A percentile compares a stretch with the other conserved stretches of the same genome.
phyloP scores from a whole-genome alignment of 768 basidiomycete genomes.

The Mycena capillaripes region DNA sequence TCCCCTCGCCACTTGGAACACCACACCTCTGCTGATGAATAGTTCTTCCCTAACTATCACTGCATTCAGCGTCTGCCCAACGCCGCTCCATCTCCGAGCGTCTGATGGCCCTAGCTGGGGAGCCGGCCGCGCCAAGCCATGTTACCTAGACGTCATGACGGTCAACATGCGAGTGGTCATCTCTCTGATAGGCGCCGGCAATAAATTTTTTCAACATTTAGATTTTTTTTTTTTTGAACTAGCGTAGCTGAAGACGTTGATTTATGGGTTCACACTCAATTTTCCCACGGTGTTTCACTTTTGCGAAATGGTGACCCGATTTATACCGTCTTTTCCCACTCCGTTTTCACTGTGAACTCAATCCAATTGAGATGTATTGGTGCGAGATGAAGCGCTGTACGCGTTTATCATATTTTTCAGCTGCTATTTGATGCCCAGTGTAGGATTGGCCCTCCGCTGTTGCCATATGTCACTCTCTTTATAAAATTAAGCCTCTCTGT shows the following conservation, averaged over 20 bases:
- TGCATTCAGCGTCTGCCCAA: too few species aligned
- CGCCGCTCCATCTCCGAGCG: too few species aligned
- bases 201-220: not conserved
- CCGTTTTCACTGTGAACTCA: slow-evolving; percentile 3
- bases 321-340: not conserved
- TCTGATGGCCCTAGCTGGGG: too few species aligned
- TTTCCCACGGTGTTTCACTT: not conserved
- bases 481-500: too few species aligned
- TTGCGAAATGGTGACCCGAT: not conserved
- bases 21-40: too few species aligned
- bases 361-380: not conserved
- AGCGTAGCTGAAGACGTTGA: not conserved
- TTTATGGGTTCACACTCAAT: not conserved
- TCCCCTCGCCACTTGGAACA: too few species aligned
- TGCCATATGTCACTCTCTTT: too few species aligned
- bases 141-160: too few species aligned
- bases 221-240: slow-evolving; percentile 2
- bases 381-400: not conserved
- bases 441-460: not conserved
- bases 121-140: too few species aligned
- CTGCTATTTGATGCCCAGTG: not conserved
- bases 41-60: too few species aligned
- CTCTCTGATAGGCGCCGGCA: not conserved
- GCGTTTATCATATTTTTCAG: not conserved
- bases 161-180: too few species aligned